Evolutionary conservation across 352 stramenopile species (phyloP).

Genomic region (Globisporangium canariense): DNA sequence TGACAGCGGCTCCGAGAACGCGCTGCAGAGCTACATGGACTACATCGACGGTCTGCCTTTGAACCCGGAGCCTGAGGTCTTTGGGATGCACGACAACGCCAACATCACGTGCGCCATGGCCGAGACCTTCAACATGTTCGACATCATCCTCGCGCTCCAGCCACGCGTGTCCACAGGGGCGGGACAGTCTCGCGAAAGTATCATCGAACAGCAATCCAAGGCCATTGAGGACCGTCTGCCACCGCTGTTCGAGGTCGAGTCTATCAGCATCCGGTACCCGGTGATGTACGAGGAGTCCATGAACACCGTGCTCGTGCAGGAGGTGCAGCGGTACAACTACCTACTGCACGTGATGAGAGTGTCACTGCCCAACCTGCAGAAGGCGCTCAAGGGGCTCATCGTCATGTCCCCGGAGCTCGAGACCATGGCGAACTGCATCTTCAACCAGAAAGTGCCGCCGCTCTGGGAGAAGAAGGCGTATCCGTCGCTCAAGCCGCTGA

Average conservation of each 20-base stretch:
- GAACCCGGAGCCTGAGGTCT: conserved; percentile 90
- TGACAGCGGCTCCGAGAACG: conserved; percentile 41
- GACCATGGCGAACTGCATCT: conserved; percentile 81
- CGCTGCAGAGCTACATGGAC: conserved; percentile 74
- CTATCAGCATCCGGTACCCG: conserved; percentile 80
- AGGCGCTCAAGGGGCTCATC: conserved; percentile 64
- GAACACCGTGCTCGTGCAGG: conserved; percentile 91
- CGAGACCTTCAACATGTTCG: conserved; percentile 88
- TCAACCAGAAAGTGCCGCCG: conserved; percentile 84
- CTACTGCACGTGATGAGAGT: conserved; percentile 79
- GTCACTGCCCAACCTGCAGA: conserved; percentile 82
- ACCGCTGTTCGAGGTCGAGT: conserved; percentile 80
- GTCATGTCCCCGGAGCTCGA: conserved; percentile 27
- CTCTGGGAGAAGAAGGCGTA: conserved; percentile 90
- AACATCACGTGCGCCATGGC: conserved; percentile 92
- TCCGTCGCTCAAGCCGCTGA: conserved; percentile 88
- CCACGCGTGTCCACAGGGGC: conserved; percentile 71
- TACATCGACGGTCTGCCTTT: conserved; percentile 87
- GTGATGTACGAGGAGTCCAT: conserved; percentile 90
- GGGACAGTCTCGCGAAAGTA: conserved; percentile 83
- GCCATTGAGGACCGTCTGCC: conserved; percentile 81
- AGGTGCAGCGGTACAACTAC: conserved; percentile 90
- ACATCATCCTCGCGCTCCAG: conserved; percentile 86
- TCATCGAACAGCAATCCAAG: conserved; percentile 81
- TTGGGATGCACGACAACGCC: conserved; percentile 94